These are phyloP conservation scores for Dovyalis caffra DNA, from an alignment of 345 rosid species.

Conservation along the genomic window DNA sequence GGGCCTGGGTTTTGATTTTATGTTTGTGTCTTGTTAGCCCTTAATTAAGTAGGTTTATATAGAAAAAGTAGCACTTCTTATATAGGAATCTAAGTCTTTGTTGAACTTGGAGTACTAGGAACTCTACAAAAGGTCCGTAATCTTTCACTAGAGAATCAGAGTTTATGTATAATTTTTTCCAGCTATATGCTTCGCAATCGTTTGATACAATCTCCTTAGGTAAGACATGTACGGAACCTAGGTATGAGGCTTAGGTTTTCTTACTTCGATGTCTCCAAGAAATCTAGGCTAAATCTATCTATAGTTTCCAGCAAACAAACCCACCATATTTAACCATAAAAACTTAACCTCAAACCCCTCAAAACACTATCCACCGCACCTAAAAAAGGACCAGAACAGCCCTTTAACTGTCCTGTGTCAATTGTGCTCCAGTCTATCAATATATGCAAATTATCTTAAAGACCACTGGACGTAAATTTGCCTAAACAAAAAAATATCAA, in stretches of 20 bases:
- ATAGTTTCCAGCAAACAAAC: not conserved
- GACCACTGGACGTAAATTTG: not conserved
- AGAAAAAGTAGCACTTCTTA: not conserved
- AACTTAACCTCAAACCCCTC: not conserved
- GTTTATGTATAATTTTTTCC: not conserved
- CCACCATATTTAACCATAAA: not conserved
- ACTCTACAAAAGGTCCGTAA: not conserved
- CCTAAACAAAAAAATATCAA: not conserved
- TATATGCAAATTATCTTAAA: not conserved
- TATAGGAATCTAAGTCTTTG: no score
- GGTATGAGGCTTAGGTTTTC: not conserved
- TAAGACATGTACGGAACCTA: not conserved
- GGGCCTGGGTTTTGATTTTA: not conserved
- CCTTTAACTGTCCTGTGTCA: not conserved
- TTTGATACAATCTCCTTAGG: not conserved
- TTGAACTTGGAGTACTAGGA: not conserved
- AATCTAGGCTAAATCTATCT: not conserved
- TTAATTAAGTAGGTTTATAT: not conserved
- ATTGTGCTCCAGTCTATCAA: not conserved
- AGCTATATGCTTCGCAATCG: not conserved
- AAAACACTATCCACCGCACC: not conserved
- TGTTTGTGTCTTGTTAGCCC: not conserved
- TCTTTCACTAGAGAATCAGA: not conserved
- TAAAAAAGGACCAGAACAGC: not conserved
- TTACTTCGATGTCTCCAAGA: not conserved